A percentile compares a stretch with the other conserved stretches of the same genome.
Evolutionary conservation across 768 basidiomycete genomes (phyloP).

Genomic region (Zangia roseola): DNA sequence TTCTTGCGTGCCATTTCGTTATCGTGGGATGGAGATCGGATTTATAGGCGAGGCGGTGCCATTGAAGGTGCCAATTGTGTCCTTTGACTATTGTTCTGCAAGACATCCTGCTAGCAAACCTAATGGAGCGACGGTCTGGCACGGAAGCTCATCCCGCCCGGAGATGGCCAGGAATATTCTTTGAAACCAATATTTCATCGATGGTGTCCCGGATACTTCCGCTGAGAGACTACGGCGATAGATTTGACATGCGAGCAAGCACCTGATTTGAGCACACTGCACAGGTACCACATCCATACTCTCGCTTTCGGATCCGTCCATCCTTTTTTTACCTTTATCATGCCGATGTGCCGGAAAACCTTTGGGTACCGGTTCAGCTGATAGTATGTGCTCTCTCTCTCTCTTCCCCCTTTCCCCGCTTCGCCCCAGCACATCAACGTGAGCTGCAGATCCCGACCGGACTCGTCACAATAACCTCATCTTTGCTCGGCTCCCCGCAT

Average conservation of each 20-base stretch:
- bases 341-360: background rate
- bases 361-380: background rate
- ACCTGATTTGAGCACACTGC: conserved; percentile 1
- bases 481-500: background rate
- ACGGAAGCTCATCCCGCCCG: background rate
- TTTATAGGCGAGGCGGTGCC: conserved; percentile 1
- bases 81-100: background rate
- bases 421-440: background rate
- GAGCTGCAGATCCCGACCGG: conserved; percentile 1
- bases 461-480: too few species aligned
- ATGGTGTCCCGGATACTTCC: conserved; percentile 6
- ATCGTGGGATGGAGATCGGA: too few species aligned
- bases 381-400: background rate
- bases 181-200: background rate
- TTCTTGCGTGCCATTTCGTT: too few species aligned
- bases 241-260: conserved; percentile 1
- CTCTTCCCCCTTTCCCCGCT: background rate
- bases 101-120: background rate
- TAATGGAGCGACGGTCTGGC: too few species aligned
- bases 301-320: conserved; percentile 12
- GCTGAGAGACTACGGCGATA: background rate
- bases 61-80: conserved; percentile 2
- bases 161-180: background rate
- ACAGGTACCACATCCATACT: background rate
- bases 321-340: too few species aligned